phyloP scores from a whole-genome alignment of 345 rosid genomes.

The Heritiera fomes region DNA sequence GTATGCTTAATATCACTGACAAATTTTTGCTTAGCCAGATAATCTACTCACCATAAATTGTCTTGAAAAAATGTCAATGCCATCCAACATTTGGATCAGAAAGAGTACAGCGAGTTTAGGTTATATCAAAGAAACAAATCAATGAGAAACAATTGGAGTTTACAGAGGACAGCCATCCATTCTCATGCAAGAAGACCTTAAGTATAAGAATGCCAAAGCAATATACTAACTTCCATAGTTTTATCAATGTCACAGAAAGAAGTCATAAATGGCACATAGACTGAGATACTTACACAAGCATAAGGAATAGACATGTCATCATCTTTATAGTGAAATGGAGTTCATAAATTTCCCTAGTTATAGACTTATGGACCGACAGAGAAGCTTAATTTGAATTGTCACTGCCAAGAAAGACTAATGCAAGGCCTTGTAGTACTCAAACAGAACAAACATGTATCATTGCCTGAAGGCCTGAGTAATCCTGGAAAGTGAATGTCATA shows the following conservation, averaged over 20 bases:
- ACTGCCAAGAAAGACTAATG: neutral
- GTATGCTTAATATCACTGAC: neutral
- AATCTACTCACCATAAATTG: no score
- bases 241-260: neutral
- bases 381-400: neutral
- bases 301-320: no score
- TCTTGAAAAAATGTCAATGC: no score
- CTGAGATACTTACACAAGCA: no score
- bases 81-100: no score
- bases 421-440: neutral
- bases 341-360: no score
- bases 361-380: no score
- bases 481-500: neutral
- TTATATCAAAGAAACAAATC: neutral
- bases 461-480: neutral
- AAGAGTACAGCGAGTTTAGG: neutral
- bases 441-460: neutral
- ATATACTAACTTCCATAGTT: neutral
- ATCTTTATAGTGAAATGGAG: no score
- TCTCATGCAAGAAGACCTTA: neutral
- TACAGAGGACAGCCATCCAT: neutral
- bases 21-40: no score
- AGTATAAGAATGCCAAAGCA: neutral
- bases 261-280: neutral
- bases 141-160: neutral